Conservation (phyloP, 805 yeast genomes). For the Komagataella pastoris region DNA sequence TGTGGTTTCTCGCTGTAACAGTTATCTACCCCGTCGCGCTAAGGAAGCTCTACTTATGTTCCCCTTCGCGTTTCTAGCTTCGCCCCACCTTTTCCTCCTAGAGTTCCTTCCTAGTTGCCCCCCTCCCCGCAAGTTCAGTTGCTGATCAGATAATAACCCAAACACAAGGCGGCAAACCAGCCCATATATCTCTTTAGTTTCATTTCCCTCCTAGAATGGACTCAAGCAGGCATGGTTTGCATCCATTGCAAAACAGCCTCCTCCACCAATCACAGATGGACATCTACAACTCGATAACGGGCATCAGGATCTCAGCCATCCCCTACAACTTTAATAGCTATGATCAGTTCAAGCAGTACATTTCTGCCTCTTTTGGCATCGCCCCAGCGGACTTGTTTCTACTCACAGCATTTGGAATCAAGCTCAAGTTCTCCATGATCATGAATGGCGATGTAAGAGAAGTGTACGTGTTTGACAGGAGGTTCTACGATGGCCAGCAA, state of each 20-base stretch:
- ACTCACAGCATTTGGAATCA: slow-evolving; percentile 53
- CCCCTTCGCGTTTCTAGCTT: background rate
- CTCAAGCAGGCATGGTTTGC: background rate
- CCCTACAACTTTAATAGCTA: slow-evolving; percentile 24
- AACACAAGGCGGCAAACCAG: background rate
- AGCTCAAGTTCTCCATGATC: slow-evolving; percentile 37
- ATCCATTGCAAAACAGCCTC: background rate
- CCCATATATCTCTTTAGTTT: background rate
- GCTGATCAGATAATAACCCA: background rate
- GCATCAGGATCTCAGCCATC: slow-evolving; percentile 21
- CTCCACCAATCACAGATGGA: slow-evolving; percentile 5
- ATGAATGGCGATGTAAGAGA: slow-evolving; percentile 35
- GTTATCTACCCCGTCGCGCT: background rate
- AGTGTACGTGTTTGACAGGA: slow-evolving; percentile 50
- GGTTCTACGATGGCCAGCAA: slow-evolving; percentile 24
- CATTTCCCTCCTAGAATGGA: background rate
- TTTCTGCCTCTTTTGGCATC: slow-evolving; percentile 26
- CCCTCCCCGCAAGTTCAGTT: background rate
- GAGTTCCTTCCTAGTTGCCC: background rate
- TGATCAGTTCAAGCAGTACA: slow-evolving; percentile 27
- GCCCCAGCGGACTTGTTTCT: slow-evolving; percentile 30
- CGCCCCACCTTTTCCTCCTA: background rate
- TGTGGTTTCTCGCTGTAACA: too few species aligned
- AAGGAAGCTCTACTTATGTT: background rate
- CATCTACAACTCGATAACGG: slow-evolving; percentile 30